phyloP scores from a whole-genome alignment of 768 basidiomycete genomes.

The Cystobasidium tubakii region DNA sequence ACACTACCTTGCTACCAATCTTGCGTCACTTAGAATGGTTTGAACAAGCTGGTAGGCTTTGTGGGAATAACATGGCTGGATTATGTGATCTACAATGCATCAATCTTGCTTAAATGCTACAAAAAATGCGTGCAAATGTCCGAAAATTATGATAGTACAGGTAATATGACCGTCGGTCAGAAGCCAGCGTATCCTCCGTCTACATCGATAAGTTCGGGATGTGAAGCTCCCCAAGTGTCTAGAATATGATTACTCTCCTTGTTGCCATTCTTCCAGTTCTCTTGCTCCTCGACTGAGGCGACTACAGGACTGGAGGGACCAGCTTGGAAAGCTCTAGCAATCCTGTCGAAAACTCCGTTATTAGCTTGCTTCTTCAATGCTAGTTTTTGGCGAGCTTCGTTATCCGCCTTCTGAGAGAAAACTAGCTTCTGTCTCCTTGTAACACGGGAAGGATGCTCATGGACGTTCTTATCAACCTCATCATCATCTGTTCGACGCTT shows the following conservation, averaged over 20 bases:
- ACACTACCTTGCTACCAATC: no score
- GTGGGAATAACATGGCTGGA: no score
- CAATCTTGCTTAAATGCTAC: background rate
- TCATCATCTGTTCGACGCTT: slow-evolving; percentile 9
- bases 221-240: slow-evolving; percentile 16
- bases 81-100: background rate
- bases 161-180: background rate
- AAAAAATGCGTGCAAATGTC: background rate
- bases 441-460: slow-evolving; percentile 25
- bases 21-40: no score
- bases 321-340: slow-evolving; percentile 19
- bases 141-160: background rate
- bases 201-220: slow-evolving; percentile 25
- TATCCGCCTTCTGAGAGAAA: background rate
- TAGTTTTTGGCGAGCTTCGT: background rate
- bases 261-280: background rate
- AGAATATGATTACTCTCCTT: slow-evolving; percentile 9
- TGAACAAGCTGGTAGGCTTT: no score
- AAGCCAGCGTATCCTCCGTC: slow-evolving; percentile 9
- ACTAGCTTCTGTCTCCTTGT: slow-evolving; percentile 6
- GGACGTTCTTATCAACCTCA: slow-evolving; percentile 4
- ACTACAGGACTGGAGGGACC: background rate
- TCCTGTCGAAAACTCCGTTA: slow-evolving; percentile 2
- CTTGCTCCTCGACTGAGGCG: background rate
- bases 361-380: background rate